Evolutionary conservation across 169 alveolate species (phyloP), one percentile per base, ranked within the genome.

Genomic region (Plasmodium inui): DNA sequence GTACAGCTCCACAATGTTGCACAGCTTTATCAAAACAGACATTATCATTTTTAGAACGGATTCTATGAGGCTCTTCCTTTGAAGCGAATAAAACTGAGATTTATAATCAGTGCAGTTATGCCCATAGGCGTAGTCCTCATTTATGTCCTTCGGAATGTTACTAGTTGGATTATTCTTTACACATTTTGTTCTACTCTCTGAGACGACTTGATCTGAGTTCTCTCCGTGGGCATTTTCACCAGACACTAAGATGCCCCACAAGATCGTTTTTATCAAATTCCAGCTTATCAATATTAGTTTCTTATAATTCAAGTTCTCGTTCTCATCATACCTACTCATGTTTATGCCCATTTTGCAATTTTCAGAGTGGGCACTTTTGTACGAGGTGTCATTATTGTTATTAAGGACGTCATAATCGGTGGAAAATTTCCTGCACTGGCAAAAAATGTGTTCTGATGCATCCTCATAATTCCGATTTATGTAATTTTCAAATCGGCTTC

Each of bases 11-110:
- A 91, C 92, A 82, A 91, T 91, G 41, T 91, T 91, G 71, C 95
- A 91, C 61, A 91, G 46, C 72, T 91, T 91, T 39, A 91, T 91
- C 76, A 91, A 91, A 80, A 78, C 95, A n/a, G 95, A 91, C 95
- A 91, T 71, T 37, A 91, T 82, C 95, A 91, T 91, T 82, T 91
- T 91, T 53, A 91, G 34, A 19, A 91, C 85, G 12, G 95, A 91
- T 91, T 91, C 95, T 70, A 91, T 91, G 32, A 91, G 71, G 55
- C 74, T 91, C 78, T 80, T 91, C 41, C 92, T 57, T 82, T 91
- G 92, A 12, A 82, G 82, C 30, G 84, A 41, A 50, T 71, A 22
- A 55, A 91, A 82, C 19, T 81, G 67, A 32, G 80, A 74, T 39
- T 91, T 91, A 80, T 46, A 82, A 70, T 90, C 92, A 37, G 72